phyloP scores from a whole-genome alignment of 2,329 filamentous ascomycete species.

The Claviceps quebecensis region DNA sequence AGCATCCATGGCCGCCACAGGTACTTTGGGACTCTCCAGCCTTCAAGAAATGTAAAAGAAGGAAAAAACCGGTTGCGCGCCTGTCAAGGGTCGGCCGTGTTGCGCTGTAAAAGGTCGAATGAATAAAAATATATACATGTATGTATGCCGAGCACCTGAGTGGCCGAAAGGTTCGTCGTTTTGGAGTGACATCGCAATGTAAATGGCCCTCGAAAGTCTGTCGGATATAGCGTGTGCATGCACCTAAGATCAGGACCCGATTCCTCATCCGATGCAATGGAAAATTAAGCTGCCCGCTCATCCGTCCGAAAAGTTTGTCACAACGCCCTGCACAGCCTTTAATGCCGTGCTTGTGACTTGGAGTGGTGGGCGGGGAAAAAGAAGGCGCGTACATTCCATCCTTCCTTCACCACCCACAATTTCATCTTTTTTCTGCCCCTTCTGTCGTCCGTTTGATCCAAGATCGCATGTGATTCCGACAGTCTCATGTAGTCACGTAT shows the following conservation, averaged over 20 bases:
- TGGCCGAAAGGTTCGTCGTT: conserved; percentile 2
- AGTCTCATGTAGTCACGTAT: neutral
- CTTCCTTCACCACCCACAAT: neutral
- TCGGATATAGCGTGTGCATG: conserved; percentile 8
- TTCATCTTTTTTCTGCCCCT: neutral
- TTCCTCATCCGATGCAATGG: conserved; percentile 26
- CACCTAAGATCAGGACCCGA: conserved; percentile 22
- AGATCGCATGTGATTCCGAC: neutral
- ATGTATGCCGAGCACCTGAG: conserved; percentile 4
- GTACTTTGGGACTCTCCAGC: neutral
- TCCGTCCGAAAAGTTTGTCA: conserved; percentile 2
- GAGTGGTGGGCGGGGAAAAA: neutral
- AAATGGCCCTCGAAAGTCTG: conserved; percentile 2
- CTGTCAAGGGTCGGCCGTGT: conserved; percentile 1
- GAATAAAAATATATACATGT: neutral
- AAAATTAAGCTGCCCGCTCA: conserved; percentile 12
- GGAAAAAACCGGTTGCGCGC: neutral
- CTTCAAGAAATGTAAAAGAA: neutral
- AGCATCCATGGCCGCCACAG: neutral
- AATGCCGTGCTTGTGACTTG: conserved; percentile 3
- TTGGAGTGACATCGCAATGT: conserved; percentile 4
- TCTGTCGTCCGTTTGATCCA: conserved; percentile 1
- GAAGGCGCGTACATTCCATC: neutral
- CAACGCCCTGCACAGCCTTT: conserved; percentile 1
- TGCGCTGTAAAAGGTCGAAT: neutral